phyloP scores from a whole-genome alignment of 2,329 filamentous ascomycete genomes.

The Fusarium oligoseptatum region DNA sequence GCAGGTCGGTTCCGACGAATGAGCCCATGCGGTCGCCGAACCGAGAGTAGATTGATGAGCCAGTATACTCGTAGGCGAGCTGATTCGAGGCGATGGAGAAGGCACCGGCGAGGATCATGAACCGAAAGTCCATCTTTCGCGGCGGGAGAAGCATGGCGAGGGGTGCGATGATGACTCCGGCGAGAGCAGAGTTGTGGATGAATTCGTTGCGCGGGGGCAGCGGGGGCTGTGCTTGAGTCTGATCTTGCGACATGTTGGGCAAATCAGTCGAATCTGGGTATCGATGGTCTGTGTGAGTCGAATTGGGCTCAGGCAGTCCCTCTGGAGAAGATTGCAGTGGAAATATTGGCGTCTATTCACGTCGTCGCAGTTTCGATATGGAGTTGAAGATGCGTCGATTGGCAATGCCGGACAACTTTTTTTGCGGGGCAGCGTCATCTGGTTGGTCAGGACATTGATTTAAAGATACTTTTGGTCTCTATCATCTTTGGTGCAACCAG shows the following conservation, averaged over 20 bases:
- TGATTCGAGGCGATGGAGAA: constrained; percentile 68
- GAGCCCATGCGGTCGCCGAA: constrained; percentile 58
- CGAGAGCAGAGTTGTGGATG: constrained; percentile 63
- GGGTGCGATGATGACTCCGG: constrained; percentile 61
- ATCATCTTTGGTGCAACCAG: not conserved
- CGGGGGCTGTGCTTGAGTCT: constrained; percentile 40
- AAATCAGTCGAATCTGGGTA: not conserved
- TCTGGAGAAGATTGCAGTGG: not conserved
- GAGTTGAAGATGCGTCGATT: constrained; percentile 25
- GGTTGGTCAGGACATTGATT: not conserved
- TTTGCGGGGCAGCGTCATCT: not conserved
- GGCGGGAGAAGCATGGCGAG: constrained; percentile 65
- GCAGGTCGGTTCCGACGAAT: constrained; percentile 66
- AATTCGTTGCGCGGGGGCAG: constrained; percentile 53
- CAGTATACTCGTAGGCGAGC: constrained; percentile 69
- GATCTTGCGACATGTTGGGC: constrained; percentile 47
- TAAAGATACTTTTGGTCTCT: not conserved
- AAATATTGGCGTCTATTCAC: constrained; percentile 1
- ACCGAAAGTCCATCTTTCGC: constrained; percentile 64
- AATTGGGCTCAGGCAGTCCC: not conserved
- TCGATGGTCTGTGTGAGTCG: not conserved
- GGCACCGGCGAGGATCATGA: constrained; percentile 62
- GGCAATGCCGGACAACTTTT: constrained; percentile 25
- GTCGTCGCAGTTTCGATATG: constrained; percentile 16
- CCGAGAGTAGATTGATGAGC: constrained; percentile 64